These are phyloP conservation scores for Tolypocladium ophioglossoides DNA, from an alignment of 2,329 filamentous ascomycete species.

Conservation along the genomic window DNA sequence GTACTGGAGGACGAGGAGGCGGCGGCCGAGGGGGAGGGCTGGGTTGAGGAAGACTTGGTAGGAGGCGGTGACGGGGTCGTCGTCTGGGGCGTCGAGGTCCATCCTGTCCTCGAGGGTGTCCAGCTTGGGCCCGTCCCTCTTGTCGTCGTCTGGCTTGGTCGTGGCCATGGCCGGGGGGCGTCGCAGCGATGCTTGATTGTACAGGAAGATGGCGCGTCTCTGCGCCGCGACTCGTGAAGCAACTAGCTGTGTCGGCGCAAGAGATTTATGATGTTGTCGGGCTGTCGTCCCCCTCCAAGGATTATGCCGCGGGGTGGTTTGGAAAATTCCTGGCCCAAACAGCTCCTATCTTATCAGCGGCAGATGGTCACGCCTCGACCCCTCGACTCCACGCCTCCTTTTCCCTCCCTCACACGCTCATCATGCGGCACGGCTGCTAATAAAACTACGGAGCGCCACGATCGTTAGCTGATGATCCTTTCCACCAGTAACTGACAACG, in stretches of 20 bases:
- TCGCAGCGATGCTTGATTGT: neutral
- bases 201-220: neutral
- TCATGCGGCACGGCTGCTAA: neutral
- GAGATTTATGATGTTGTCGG: neutral
- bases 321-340: neutral
- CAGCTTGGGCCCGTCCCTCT: constrained; percentile 3
- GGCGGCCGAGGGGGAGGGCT: constrained; percentile 46
- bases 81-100: constrained; percentile 16
- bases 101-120: constrained; percentile 4
- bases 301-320: neutral
- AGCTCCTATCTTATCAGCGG: constrained; percentile 16
- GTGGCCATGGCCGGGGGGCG: neutral
- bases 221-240: neutral
- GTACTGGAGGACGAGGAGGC: constrained; percentile 80
- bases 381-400: too few species aligned
- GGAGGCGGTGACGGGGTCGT: constrained; percentile 59
- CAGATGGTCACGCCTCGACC: too few species aligned
- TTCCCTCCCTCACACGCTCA: too few species aligned
- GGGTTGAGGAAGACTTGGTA: constrained; percentile 87
- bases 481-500: too few species aligned
- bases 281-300: neutral
- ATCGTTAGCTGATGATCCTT: neutral
- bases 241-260: neutral
- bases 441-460: neutral
- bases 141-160: constrained; percentile 7